Conservation (phyloP, 2,329 filamentous ascomycete genomes). For the Neofusicoccum sp. region DNA sequence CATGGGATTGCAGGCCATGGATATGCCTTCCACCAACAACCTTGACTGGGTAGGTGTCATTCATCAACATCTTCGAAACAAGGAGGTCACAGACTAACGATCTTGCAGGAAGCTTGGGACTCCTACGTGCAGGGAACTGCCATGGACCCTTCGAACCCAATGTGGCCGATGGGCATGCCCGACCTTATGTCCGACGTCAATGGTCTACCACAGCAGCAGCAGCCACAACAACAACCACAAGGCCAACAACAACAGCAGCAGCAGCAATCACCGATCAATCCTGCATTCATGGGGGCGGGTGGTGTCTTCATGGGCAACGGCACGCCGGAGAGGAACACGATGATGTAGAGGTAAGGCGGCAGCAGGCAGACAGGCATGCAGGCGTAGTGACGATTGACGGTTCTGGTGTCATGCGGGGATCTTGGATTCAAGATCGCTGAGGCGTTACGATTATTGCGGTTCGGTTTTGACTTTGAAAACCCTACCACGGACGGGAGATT, state of each 20-base stretch:
- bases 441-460: too few species aligned
- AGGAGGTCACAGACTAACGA: conserved; percentile 27
- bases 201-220: conserved; percentile 25
- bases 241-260: background rate
- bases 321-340: conserved; percentile 15
- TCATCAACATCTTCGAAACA: conserved; percentile 12
- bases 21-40: conserved; percentile 51
- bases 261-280: conserved; percentile 20
- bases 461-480: too few species aligned
- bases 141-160: conserved; percentile 40
- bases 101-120: conserved; percentile 63
- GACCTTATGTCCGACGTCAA: conserved; percentile 18
- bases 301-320: conserved; percentile 42
- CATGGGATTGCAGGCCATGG: conserved; percentile 51
- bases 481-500: too few species aligned
- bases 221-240: conserved; percentile 23
- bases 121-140: conserved; percentile 63
- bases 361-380: too few species aligned
- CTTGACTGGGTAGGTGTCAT: conserved; percentile 60
- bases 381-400: background rate
- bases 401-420: background rate
- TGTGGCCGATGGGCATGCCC: conserved; percentile 44
- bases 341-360: conserved; percentile 7
- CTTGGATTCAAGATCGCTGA: background rate
- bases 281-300: conserved; percentile 31